Conservation (phyloP, 805 yeast species). For the Brettanomyces nanus region DNA sequence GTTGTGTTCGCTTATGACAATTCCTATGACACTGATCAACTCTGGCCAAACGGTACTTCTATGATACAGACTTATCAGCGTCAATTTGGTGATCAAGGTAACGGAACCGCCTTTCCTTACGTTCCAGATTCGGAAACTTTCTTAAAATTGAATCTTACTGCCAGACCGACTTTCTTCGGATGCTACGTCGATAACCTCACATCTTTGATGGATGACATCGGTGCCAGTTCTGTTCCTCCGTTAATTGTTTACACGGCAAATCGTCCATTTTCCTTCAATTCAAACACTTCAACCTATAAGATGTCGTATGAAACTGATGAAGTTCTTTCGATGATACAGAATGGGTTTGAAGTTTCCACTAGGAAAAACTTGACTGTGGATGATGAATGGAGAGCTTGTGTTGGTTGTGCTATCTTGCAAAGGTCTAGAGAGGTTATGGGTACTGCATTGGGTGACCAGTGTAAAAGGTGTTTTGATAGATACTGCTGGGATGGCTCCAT, state of each 20-base stretch:
- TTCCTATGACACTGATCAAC: constrained; percentile 50
- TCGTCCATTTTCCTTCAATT: constrained; percentile 50
- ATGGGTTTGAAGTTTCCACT: constrained; percentile 68
- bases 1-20: constrained; percentile 58
- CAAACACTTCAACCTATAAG: constrained; percentile 70
- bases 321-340: constrained; percentile 50
- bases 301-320: constrained; percentile 53
- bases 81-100: constrained; percentile 45
- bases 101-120: constrained; percentile 64
- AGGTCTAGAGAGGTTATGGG: constrained; percentile 67
- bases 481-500: constrained; percentile 52
- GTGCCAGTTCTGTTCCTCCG: constrained; percentile 47
- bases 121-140: constrained; percentile 68
- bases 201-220: constrained; percentile 32
- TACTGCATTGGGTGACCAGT: constrained; percentile 54
- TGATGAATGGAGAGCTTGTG: constrained; percentile 60
- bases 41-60: constrained; percentile 66
- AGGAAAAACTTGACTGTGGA: constrained; percentile 63
- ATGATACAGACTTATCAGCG: constrained; percentile 48
- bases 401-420: constrained; percentile 77
- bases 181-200: constrained; percentile 64
- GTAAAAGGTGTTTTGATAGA: constrained; percentile 57
- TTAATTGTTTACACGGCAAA: constrained; percentile 74
- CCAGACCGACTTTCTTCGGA: constrained; percentile 75
- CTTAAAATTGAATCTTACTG: constrained; percentile 48